Percentiles rank a stretch among this genome's conserved stretches.
Evolutionary conservation across 2,329 filamentous ascomycete species (phyloP).

Genomic region (Colletotrichum tanaceti): DNA sequence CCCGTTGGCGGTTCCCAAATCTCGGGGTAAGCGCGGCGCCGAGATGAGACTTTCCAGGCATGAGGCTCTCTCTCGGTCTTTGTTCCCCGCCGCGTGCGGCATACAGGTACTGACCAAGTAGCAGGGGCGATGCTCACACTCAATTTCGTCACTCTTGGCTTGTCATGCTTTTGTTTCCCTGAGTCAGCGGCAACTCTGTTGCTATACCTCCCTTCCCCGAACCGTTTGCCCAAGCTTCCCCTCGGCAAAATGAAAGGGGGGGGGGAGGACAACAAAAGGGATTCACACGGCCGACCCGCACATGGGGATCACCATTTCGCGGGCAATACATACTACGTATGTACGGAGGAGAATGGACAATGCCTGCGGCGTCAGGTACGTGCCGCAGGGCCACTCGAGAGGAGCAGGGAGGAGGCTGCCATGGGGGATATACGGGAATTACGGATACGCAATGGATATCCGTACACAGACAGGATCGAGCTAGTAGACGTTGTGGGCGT

Average conservation of each 20-base stretch:
- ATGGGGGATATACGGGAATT: background rate
- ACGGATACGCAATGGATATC: background rate
- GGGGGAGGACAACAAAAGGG: too few species aligned
- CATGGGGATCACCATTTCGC: slow-evolving; percentile 27
- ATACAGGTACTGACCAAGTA: too few species aligned
- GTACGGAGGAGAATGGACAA: slow-evolving; percentile 29
- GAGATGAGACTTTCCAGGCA: slow-evolving; percentile 6
- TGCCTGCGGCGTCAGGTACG: slow-evolving; percentile 37
- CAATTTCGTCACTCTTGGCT: background rate
- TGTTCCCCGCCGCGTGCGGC: too few species aligned
- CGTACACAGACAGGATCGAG: too few species aligned
- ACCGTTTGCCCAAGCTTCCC: background rate
- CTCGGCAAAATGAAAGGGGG: too few species aligned
- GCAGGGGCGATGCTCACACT: too few species aligned
- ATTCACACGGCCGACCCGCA: slow-evolving; percentile 3
- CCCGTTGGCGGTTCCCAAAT: background rate
- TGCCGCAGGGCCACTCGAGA: background rate
- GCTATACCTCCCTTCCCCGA: background rate
- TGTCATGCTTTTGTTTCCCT: background rate
- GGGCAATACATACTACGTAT: too few species aligned
- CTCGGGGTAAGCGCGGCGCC: background rate
- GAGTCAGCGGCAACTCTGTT: background rate
- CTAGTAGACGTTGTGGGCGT: background rate
- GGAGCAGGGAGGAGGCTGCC: slow-evolving; percentile 3
- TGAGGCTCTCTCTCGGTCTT: background rate